Conservation (phyloP, 495 filamentous ascomycete genomes). For the Amniculicola lignicola region DNA sequence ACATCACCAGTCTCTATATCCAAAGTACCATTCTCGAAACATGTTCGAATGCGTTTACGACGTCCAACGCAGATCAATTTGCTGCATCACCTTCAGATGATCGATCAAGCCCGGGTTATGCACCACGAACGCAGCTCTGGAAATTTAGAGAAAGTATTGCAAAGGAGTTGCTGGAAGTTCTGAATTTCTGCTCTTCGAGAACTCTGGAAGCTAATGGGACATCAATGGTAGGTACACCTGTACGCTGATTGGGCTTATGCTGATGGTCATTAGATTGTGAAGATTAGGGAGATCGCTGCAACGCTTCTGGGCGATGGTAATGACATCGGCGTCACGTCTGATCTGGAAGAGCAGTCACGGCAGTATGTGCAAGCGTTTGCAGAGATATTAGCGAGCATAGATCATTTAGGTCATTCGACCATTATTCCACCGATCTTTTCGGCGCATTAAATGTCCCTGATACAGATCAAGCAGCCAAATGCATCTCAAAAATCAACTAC, state of each 20-base stretch:
- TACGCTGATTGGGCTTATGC: neutral
- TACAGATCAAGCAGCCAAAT: too few species aligned
- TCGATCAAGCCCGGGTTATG: neutral
- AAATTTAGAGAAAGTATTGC: slow-evolving; percentile 8
- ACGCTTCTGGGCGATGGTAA: neutral
- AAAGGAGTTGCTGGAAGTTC: neutral
- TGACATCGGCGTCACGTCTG: neutral
- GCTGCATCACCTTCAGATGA: neutral
- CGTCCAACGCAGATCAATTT: neutral
- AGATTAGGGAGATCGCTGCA: slow-evolving; percentile 6
- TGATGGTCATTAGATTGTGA: slow-evolving; percentile 3
- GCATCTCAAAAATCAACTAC: too few species aligned
- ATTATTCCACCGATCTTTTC: slow-evolving; percentile 5
- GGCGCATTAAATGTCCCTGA: neutral
- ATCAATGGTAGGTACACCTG: neutral
- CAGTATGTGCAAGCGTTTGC: slow-evolving; percentile 1
- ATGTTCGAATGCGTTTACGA: neutral
- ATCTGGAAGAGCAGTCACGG: slow-evolving; percentile 1
- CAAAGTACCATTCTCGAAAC: slow-evolving; percentile 6
- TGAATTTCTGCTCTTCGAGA: slow-evolving; percentile 7
- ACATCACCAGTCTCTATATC: slow-evolving; percentile 7
- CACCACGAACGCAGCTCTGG: slow-evolving; percentile 1
- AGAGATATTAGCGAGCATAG: neutral
- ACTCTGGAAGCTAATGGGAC: neutral
- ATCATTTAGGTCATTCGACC: neutral